Percentiles rank a stretch among this genome's conserved stretches.
Evolutionary conservation across 352 stramenopile species (phyloP).

Genomic region (Phytophthora brassicae): DNA sequence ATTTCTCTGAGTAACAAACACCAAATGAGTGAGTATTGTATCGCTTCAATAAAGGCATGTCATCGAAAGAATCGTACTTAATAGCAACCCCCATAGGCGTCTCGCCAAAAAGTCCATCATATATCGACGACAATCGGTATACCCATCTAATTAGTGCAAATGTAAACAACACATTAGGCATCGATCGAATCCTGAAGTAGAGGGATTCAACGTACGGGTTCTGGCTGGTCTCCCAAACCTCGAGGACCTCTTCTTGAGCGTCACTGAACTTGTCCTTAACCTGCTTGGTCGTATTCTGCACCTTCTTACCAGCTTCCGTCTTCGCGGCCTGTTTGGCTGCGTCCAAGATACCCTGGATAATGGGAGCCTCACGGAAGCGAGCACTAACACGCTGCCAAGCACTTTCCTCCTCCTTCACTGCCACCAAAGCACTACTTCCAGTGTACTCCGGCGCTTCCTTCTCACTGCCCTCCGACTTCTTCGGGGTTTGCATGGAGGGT

Average conservation of each 20-base stretch:
- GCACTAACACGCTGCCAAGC: conserved; percentile 95
- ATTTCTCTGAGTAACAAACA: conserved; percentile 74
- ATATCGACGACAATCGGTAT: conserved; percentile 97
- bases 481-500: conserved; percentile 38
- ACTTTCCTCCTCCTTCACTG: conserved; percentile 93
- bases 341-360: conserved; percentile 92
- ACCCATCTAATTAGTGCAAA: conserved; percentile 64
- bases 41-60: neutral
- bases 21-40: neutral
- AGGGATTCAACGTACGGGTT: conserved; percentile 87
- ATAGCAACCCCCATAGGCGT: conserved; percentile 95
- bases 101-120: conserved; percentile 97
- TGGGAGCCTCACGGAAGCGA: conserved; percentile 93
- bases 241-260: conserved; percentile 80
- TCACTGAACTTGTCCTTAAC: conserved; percentile 84
- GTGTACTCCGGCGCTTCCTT: conserved; percentile 64
- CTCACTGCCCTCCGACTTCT: conserved; percentile 35
- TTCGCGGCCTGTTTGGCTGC: conserved; percentile 76
- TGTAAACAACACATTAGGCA: neutral
- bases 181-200: neutral
- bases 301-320: conserved; percentile 75
- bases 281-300: conserved; percentile 70
- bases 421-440: conserved; percentile 71
- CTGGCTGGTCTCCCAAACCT: conserved; percentile 98
- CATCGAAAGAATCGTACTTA: conserved; percentile 27